Evolutionary conservation across 2,329 filamentous ascomycete genomes (phyloP).

Genomic region (Coniochaeta hoffmannii): DNA sequence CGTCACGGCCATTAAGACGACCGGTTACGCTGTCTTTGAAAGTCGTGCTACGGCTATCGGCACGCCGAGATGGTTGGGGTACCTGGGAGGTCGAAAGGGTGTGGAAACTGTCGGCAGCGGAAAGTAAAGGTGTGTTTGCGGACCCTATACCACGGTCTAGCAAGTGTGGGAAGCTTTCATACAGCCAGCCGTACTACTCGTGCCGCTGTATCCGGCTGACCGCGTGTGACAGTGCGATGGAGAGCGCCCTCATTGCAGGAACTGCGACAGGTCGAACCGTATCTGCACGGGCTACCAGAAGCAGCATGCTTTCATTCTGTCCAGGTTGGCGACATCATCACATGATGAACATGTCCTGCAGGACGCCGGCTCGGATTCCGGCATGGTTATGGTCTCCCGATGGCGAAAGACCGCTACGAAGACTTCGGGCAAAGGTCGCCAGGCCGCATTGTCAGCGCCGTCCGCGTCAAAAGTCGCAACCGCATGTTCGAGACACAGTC

Average conservation of each 20-base stretch:
- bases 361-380: neutral
- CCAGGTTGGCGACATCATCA: neutral
- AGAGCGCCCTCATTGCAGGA: constrained; percentile 12
- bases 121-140: constrained; percentile 9
- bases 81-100: constrained; percentile 14
- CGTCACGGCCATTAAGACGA: too few species aligned
- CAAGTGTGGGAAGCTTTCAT: too few species aligned
- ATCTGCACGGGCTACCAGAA: constrained; percentile 17
- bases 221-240: constrained; percentile 11
- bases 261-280: constrained; percentile 14
- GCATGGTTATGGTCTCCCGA: constrained; percentile 4
- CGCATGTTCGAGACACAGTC: neutral
- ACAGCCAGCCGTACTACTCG: too few species aligned
- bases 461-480: neutral
- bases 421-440: neutral
- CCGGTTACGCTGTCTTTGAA: too few species aligned
- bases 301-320: constrained; percentile 7
- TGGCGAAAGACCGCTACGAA: constrained; percentile 1
- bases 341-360: neutral
- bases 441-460: neutral
- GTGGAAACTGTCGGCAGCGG: constrained; percentile 13
- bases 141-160: too few species aligned
- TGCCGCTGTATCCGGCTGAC: neutral
- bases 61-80: constrained; percentile 14
- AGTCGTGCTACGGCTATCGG: neutral